A percentile compares a stretch with the other conserved stretches of the same genome.
These are phyloP conservation scores for Kandelia obovata DNA, from an alignment of 345 rosid genomes.

Conservation along the genomic window DNA sequence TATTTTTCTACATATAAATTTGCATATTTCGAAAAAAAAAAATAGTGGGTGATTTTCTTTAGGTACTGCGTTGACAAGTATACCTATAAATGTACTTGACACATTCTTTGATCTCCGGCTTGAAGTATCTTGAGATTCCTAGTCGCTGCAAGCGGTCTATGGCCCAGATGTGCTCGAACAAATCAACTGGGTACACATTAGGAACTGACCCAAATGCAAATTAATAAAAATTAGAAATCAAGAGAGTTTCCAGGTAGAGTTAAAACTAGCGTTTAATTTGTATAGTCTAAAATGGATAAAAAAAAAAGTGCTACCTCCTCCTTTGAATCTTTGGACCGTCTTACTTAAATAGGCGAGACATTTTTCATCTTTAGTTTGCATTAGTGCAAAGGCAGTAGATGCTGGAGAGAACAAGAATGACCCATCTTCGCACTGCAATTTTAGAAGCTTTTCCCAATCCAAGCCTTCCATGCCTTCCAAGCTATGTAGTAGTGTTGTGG, in stretches of 20 bases:
- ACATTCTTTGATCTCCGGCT: conserved; percentile 53
- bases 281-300: no score
- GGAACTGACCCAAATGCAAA: conserved; percentile 42
- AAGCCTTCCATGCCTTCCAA: conserved; percentile 77
- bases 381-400: conserved; percentile 80
- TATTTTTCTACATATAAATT: no score
- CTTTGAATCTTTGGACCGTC: conserved; percentile 57
- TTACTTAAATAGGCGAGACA: conserved; percentile 56
- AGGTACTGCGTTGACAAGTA: not conserved
- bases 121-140: conserved; percentile 73
- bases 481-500: conserved; percentile 85
- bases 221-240: no score
- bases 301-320: conserved; percentile 54
- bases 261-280: no score
- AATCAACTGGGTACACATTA: conserved; percentile 78
- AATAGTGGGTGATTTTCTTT: no score
- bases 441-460: conserved; percentile 75
- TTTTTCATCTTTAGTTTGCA: conserved; percentile 58
- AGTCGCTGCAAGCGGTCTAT: conserved; percentile 85
- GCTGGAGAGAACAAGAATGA: conserved; percentile 87
- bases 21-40: no score
- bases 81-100: conserved; percentile 59
- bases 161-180: conserved; percentile 77
- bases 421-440: conserved; percentile 69
- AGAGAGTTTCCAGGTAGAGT: no score